Percentiles rank a stretch among this genome's conserved stretches.
Evolutionary conservation across 352 stramenopile species (phyloP).

Genomic region (Globisporangium mamillatum): DNA sequence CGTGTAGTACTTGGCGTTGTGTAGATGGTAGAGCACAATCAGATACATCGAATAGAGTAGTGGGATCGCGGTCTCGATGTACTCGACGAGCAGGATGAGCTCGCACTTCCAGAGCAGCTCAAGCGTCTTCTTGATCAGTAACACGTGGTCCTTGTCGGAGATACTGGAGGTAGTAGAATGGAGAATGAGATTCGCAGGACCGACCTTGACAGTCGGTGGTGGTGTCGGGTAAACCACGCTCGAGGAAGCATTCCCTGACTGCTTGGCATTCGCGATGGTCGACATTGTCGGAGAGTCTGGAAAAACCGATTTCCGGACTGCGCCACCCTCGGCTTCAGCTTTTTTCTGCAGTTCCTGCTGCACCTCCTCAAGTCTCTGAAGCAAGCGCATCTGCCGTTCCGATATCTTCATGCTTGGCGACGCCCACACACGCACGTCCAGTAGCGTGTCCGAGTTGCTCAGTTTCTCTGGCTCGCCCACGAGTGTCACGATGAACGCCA

Average conservation of each 20-base stretch:
- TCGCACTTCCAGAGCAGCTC: slow-evolving; percentile 11
- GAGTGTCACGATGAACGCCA: not conserved
- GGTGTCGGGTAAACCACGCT: too few relatives aligned
- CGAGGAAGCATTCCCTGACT: too few relatives aligned
- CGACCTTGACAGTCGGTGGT: too few relatives aligned
- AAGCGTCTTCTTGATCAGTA: slow-evolving; percentile 4
- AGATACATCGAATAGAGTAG: slow-evolving; percentile 2
- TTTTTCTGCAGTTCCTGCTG: not conserved
- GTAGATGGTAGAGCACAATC: not conserved
- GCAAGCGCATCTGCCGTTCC: not conserved
- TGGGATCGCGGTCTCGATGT: slow-evolving; percentile 5
- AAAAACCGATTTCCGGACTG: not conserved
- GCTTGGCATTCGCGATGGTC: too few relatives aligned
- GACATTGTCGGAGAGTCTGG: not conserved
- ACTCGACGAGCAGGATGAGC: slow-evolving; percentile 6
- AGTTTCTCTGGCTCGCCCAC: not conserved
- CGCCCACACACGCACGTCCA: not conserved
- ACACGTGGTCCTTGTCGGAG: not conserved
- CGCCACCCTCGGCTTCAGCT: not conserved
- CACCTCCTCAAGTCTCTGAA: not conserved
- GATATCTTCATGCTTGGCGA: not conserved
- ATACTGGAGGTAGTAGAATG: too few relatives aligned
- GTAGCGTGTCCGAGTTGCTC: not conserved
- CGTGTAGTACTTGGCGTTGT: not conserved
- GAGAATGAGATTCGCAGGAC: too few relatives aligned